Evolutionary conservation across 352 stramenopile genomes (phyloP), one percentile per base, ranked within the genome.

Genomic region (Pythium vanterpoolii): DNA sequence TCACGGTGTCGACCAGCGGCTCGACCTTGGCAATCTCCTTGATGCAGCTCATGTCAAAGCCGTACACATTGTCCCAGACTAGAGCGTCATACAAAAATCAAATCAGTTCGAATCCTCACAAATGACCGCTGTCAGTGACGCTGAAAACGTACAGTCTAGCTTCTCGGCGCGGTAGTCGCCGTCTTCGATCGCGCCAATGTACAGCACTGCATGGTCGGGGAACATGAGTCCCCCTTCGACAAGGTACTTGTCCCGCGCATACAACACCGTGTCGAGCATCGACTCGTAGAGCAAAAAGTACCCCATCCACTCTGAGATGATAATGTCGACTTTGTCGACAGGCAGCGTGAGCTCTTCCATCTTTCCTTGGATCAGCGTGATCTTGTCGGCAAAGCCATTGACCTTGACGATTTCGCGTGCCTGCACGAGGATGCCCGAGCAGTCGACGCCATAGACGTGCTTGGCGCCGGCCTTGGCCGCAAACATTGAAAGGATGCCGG

Each of bases 281-380:
- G 87, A 98, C 76, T 99, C 96, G 71, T 98, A 99, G 4, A 98
- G 73, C 23, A 98, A 68, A 66, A 98, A 98, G 75, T 99, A 99
- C 49, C 96, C 96, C 95, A 99, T 99, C 96, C 96, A 99, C 76
- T 99, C 96, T n/a, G 88, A 98, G 46, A 99, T 96, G 69, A 99
- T 98, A 56, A 99, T 98, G 76, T 99, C 96, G 18, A 99, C 92
- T 38, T 96, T 81, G 36, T 90, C 72, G 31, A 98, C 90, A 1
- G 96, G 96, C 4, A 99, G 74, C 46, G 93, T 81, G 19, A 96
- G 76, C 58, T 96, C 89, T 64, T 95, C 90, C 57, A 98, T 88
- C 63, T 98, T 98, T 52, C 92, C 91, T 63, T 98, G 80, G 30
- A 99, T 95, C 13, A 99, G 66, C 38, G 92, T 98, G 55, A 99